These are phyloP conservation scores for Salix exigua DNA, from an alignment of 345 rosid genomes.

Conservation along the genomic window DNA sequence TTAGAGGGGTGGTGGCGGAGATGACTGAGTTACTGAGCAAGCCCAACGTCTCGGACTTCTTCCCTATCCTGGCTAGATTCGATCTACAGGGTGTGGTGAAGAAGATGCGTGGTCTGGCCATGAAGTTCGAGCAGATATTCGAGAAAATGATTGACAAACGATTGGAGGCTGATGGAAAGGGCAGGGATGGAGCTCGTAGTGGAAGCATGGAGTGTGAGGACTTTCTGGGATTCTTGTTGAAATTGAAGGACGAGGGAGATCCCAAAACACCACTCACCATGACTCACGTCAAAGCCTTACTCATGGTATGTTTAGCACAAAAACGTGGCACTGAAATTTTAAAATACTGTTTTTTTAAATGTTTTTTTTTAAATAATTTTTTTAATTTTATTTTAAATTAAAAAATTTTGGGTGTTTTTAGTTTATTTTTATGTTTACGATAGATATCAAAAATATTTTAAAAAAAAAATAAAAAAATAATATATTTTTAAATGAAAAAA, in stretches of 20 bases:
- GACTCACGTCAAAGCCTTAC: conserved; percentile 47
- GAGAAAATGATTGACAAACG: conserved; percentile 36
- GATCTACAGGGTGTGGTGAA: conserved; percentile 57
- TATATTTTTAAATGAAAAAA: too few relatives aligned
- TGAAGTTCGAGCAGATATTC: conserved; percentile 35
- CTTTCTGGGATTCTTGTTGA: conserved; percentile 51
- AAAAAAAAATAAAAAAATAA: too few relatives aligned
- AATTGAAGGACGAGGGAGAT: conserved; percentile 35
- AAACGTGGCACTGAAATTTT: too few relatives aligned
- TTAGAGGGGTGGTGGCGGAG: conserved; percentile 24
- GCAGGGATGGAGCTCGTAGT: neutral
- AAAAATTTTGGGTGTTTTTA: too few relatives aligned
- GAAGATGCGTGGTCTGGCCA: conserved; percentile 25
- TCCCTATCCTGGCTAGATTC: conserved; percentile 41
- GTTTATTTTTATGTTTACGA: too few relatives aligned
- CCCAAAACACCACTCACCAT: conserved; percentile 37
- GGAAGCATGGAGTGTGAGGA: conserved; percentile 27
- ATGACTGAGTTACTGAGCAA: conserved; percentile 31
- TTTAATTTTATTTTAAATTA: too few relatives aligned
- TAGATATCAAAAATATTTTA: too few relatives aligned
- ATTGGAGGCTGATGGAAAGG: conserved; percentile 13
- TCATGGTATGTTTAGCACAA: conserved; percentile 32
- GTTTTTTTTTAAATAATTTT: too few relatives aligned
- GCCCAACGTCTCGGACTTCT: conserved; percentile 63
- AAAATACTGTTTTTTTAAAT: too few relatives aligned